These are phyloP conservation scores for Ophiocordyceps camponoti-rufipedis DNA, from an alignment of 2,329 filamentous ascomycete genomes.

Conservation along the genomic window DNA sequence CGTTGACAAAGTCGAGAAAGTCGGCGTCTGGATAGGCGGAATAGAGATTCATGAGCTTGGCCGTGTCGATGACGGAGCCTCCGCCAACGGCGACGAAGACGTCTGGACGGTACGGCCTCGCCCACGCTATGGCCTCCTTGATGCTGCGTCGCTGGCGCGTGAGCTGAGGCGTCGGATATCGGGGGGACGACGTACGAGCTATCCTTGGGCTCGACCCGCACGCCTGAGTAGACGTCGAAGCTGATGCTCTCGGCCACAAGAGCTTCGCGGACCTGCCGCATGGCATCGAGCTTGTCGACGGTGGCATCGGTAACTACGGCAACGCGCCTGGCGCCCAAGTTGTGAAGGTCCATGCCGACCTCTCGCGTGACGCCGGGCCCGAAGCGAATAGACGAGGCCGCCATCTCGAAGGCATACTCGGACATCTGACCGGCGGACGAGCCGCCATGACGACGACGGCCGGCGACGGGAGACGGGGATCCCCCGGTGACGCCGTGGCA, in stretches of 20 bases:
- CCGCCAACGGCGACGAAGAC: conserved; percentile 79
- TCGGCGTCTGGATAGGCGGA: conserved; percentile 78
- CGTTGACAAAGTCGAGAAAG: conserved; percentile 96
- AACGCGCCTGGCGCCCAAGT: conserved; percentile 72
- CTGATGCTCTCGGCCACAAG: conserved; percentile 60
- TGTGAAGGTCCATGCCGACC: conserved; percentile 94
- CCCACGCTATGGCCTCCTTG: conserved; percentile 75
- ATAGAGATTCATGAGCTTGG: conserved; percentile 97
- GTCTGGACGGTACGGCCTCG: conserved; percentile 64
- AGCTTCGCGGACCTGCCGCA: conserved; percentile 75
- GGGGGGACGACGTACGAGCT: conserved; percentile 44
- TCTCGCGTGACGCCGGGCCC: conserved; percentile 86
- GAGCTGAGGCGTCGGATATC: background rate
- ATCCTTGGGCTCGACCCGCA: conserved; percentile 84
- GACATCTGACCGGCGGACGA: conserved; percentile 45
- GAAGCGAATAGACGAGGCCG: conserved; percentile 83
- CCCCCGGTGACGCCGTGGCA: conserved; percentile 59
- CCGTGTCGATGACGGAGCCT: conserved; percentile 93
- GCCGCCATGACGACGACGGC: conserved; percentile 27
- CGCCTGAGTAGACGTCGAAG: conserved; percentile 66
- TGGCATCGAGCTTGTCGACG: conserved; percentile 67
- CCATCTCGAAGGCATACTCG: conserved; percentile 99
- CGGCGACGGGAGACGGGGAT: conserved; percentile 19
- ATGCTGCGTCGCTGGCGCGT: conserved; percentile 31
- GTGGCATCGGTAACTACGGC: conserved; percentile 82